Percentiles rank a stretch among this genome's conserved stretches.
These are phyloP conservation scores for Cyclanthera cordifolia DNA, from an alignment of 306 rosid genomes.

Conservation along the genomic window DNA sequence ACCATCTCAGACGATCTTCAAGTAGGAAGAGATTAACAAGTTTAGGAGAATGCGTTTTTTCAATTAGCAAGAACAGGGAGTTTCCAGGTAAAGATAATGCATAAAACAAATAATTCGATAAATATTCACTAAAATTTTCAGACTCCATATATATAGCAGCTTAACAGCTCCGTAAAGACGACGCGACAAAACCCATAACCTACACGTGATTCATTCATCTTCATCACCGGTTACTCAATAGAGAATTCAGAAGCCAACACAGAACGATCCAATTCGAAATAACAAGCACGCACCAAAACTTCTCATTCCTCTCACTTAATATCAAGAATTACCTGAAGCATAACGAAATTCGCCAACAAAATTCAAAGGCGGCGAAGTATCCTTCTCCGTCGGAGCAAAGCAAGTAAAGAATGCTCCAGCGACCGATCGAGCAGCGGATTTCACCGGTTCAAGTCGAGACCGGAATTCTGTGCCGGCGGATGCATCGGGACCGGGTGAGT, in stretches of 20 bases:
- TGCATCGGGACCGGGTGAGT: constrained; percentile 30
- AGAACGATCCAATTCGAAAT: not conserved
- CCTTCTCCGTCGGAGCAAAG: constrained; percentile 57
- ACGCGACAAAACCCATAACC: not conserved
- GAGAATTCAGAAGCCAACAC: not conserved
- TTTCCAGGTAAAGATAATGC: not conserved
- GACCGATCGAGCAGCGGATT: constrained; percentile 41
- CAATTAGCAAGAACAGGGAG: not conserved
- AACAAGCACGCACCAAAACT: not conserved
- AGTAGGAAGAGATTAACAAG: not conserved
- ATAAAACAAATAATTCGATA: not conserved
- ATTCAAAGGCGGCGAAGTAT: constrained; percentile 29
- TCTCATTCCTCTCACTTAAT: not conserved
- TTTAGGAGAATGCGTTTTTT: not conserved
- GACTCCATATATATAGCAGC: not conserved
- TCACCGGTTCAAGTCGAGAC: constrained; percentile 25
- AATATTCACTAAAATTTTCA: not conserved
- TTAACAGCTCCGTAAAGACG: not conserved
- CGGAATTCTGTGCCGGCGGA: constrained; percentile 21
- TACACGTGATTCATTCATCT: not conserved
- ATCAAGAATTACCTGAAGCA: constrained; percentile 30
- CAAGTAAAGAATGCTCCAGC: constrained; percentile 48
- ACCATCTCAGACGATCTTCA: not conserved
- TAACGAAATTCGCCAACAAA: constrained; percentile 33
- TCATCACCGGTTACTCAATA: not conserved